Conservation (phyloP, 768 basidiomycete genomes). For the Mycena alexandri region DNA sequence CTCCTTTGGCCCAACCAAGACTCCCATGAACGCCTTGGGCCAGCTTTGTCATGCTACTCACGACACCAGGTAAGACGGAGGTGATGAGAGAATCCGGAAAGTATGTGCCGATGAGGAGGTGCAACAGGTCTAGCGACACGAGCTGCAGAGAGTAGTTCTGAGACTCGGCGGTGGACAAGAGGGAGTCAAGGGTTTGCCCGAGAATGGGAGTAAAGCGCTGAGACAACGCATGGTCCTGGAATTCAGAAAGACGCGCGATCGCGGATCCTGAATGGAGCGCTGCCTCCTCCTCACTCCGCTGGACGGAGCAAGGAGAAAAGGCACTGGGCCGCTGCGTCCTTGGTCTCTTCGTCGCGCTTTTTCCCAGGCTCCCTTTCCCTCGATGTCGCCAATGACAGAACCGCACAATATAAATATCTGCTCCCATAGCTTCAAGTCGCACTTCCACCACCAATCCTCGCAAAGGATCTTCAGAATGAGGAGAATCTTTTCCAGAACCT, state of each 20-base stretch:
- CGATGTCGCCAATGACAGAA: conserved; percentile 73
- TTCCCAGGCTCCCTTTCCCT: conserved; percentile 77
- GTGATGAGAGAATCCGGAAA: conserved; percentile 67
- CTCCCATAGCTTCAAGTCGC: conserved; percentile 81
- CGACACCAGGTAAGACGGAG: conserved; percentile 85
- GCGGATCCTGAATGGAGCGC: conserved; percentile 42
- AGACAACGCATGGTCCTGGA: conserved; percentile 60
- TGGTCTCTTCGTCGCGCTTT: conserved; percentile 84
- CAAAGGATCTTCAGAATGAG: conserved; percentile 68
- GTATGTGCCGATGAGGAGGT: conserved; percentile 67
- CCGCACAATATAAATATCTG: conserved; percentile 86
- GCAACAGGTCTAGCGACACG: conserved; percentile 70
- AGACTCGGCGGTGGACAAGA: conserved; percentile 73
- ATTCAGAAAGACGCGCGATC: conserved; percentile 47
- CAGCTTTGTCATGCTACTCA: conserved; percentile 82
- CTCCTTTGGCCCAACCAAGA: conserved; percentile 82
- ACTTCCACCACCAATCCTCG: conserved; percentile 88
- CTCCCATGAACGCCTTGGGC: conserved; percentile 65
- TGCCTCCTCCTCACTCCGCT: conserved; percentile 57
- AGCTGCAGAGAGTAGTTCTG: conserved; percentile 72
- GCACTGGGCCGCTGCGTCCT: conserved; percentile 78
- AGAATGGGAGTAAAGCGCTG: conserved; percentile 77
- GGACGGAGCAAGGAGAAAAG: conserved; percentile 73
- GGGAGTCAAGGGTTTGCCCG: conserved; percentile 84
- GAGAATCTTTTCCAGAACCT: conserved; percentile 82